These are phyloP conservation scores for Mycena citricolor DNA, from an alignment of 1,284 basidiomycete genomes.

Conservation along the genomic window DNA sequence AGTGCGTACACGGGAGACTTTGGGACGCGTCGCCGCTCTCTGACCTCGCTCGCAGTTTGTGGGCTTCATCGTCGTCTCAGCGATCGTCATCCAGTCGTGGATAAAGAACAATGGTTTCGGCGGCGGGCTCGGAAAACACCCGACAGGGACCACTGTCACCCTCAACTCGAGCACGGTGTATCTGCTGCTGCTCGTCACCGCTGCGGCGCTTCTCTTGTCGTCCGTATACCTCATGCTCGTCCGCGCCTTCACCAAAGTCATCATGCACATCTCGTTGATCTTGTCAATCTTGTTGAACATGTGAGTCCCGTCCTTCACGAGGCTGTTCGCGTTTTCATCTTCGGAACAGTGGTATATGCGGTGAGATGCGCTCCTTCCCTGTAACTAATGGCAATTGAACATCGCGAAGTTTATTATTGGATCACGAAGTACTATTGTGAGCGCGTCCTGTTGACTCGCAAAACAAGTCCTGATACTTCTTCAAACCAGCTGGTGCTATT, in stretches of 20 bases:
- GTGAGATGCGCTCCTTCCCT: constrained; percentile 4
- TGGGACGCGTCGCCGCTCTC: neutral
- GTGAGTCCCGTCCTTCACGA: constrained; percentile 39
- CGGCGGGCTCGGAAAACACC: constrained; percentile 58
- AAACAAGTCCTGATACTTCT: neutral
- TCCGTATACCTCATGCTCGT: constrained; percentile 73
- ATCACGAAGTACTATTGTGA: constrained; percentile 72
- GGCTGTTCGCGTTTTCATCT: constrained; percentile 1
- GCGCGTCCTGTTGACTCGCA: constrained; percentile 30
- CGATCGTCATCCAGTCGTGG: constrained; percentile 63
- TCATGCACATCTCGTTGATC: constrained; percentile 80
- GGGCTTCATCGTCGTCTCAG: constrained; percentile 69
- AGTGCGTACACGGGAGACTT: constrained; percentile 34
- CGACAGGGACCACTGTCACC: constrained; percentile 49
- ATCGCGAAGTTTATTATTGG: constrained; percentile 77
- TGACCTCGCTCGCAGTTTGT: constrained; percentile 44
- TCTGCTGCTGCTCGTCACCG: constrained; percentile 65
- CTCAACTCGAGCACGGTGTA: constrained; percentile 67
- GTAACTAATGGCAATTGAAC: constrained; percentile 5
- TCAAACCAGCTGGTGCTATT: constrained; percentile 70
- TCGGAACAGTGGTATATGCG: constrained; percentile 53
- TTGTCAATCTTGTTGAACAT: constrained; percentile 72
- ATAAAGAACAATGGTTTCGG: constrained; percentile 63
- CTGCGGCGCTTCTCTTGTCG: constrained; percentile 56
- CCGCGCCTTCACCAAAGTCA: constrained; percentile 72